A percentile compares a stretch with the other conserved stretches of the same genome.
Evolutionary conservation across 805 yeast genomes (phyloP).

Genomic region (Yarrowia yakushimensis): DNA sequence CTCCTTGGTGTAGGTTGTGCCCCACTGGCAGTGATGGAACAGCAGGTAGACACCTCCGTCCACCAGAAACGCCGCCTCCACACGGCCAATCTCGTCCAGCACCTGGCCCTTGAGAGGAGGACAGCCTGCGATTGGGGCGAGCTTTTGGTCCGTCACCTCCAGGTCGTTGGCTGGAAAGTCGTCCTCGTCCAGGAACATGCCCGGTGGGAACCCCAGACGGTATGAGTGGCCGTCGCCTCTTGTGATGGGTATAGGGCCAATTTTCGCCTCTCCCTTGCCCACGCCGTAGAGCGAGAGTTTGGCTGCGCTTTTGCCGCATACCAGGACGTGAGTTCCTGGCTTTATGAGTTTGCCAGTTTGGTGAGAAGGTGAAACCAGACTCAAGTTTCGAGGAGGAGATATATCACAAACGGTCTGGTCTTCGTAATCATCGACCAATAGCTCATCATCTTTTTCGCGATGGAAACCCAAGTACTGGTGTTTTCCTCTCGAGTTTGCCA

Average conservation of each 20-base stretch:
- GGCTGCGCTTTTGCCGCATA: neutral
- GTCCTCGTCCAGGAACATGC: conserved; percentile 2
- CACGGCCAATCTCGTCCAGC: neutral
- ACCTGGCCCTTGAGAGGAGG: neutral
- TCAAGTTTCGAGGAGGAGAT: too few relatives aligned
- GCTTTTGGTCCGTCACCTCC: neutral
- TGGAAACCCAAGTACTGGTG: neutral
- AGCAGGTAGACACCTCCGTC: neutral
- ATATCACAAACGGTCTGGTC: neutral
- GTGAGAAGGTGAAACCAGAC: too few relatives aligned
- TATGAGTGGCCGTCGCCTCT: neutral
- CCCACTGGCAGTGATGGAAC: neutral
- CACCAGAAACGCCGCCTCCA: neutral
- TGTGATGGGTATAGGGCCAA: neutral
- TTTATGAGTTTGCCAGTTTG: too few relatives aligned
- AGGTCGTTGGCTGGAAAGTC: neutral
- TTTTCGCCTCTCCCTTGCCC: neutral
- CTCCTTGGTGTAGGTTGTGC: neutral
- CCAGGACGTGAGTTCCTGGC: neutral
- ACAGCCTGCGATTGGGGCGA: neutral
- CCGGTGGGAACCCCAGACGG: neutral
- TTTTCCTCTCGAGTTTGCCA: neutral
- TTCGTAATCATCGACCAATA: neutral
- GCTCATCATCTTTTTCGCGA: neutral
- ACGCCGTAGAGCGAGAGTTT: neutral